Percentiles rank a stretch among this genome's conserved stretches.
Evolutionary conservation across 176 grass and related monocot species (phyloP).

Genomic region (Musa schizocarpa): DNA sequence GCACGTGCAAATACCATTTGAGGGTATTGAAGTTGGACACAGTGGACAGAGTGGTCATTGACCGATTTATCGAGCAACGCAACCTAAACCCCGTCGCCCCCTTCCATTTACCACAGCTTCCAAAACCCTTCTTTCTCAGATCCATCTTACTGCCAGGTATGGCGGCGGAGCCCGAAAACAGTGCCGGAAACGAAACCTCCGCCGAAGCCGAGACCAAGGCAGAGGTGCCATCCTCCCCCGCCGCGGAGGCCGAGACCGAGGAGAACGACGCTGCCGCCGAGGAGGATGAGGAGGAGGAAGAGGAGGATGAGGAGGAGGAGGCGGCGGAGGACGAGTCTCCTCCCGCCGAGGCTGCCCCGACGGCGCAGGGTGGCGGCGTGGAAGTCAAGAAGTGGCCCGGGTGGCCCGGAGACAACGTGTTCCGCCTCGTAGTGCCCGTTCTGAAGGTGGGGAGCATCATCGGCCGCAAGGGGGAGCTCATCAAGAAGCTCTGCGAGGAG

Average conservation of each 20-base stretch:
- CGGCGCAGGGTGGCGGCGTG: constrained; percentile 13
- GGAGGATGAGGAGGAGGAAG: neutral
- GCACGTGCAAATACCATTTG: no score
- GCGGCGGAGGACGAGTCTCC: neutral
- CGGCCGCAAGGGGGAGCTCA: constrained; percentile 86
- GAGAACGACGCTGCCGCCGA: constrained; percentile 29
- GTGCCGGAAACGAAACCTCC: no score
- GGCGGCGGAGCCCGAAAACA: neutral
- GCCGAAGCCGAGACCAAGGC: neutral
- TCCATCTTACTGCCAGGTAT: neutral
- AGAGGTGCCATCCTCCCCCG: neutral
- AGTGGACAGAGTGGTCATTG: no score
- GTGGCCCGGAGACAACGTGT: constrained; percentile 82
- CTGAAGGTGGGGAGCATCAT: constrained; percentile 94
- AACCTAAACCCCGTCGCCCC: no score
- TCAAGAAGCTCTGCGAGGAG: constrained; percentile 89
- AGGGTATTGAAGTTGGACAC: no score
- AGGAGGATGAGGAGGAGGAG: constrained; percentile 5
- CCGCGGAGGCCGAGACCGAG: neutral
- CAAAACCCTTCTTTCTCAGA: neutral
- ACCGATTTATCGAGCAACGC: no score
- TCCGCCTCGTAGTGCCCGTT: constrained; percentile 74
- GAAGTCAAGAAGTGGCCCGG: constrained; percentile 68
- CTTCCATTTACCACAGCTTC: no score
- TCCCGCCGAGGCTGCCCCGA: neutral